Conservation (phyloP, 345 rosid genomes). For the Aethionema arabicum region DNA sequence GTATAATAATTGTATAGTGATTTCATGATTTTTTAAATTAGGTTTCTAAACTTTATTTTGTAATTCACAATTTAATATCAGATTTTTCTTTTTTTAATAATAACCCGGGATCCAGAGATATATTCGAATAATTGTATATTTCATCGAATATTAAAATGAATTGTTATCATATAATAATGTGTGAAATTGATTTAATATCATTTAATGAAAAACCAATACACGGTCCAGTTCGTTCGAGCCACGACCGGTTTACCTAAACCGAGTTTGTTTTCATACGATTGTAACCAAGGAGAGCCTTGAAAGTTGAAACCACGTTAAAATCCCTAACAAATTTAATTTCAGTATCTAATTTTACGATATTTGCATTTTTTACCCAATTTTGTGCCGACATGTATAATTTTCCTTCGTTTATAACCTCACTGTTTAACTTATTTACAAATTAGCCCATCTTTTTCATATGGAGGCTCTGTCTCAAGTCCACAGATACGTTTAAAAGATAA, state of each 20-base stretch:
- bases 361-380: conserved; percentile 21
- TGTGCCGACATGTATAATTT: conserved; percentile 11
- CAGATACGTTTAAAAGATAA: no score
- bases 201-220: not conserved
- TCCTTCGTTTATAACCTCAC: conserved; percentile 28
- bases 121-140: no score
- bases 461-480: no score
- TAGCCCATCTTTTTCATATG: conserved; percentile 18
- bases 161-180: no score
- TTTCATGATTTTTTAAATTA: no score
- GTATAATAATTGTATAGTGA: no score
- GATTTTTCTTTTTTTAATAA: no score
- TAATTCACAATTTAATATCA: no score
- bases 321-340: conserved; percentile 20
- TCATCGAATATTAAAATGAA: no score
- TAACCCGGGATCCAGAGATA: no score
- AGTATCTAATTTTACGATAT: conserved; percentile 4
- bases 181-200: no score
- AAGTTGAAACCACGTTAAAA: conserved; percentile 19
- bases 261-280: conserved; percentile 43
- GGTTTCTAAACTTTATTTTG: no score
- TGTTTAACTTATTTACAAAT: conserved; percentile 24
- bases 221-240: conserved; percentile 33
- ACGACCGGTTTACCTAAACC: conserved; percentile 44
- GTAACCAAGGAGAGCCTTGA: conserved; percentile 50